Evolutionary conservation across 2,329 filamentous ascomycete species (phyloP), one percentile per base, ranked within the genome.

Genomic region (Beauveria medogensis): DNA sequence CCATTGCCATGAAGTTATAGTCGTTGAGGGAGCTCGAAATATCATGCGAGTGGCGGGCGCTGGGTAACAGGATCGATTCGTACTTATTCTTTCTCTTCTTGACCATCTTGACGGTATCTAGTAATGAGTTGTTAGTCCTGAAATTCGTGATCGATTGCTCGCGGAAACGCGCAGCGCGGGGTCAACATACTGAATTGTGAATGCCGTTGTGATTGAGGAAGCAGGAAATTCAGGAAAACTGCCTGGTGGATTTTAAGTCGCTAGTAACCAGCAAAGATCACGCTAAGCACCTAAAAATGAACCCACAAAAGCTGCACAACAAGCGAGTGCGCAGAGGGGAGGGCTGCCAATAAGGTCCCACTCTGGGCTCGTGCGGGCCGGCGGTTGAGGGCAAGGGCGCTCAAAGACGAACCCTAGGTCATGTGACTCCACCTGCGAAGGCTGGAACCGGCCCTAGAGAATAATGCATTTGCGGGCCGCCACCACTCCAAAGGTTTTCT

Each of bases 1-100:
- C 10, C 7, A 22, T 50, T 18, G n/a, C 12, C 28, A 43, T 12
- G 5, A 24, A 16, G 51, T 34, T 20, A 20, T 26, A 10, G 51
- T n/a, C 50, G 58, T 44, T 28, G 34, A 52, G 22, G 48, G 14
- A 37, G 28, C 46, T 62, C 30, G 48, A 34, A 30, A 12, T 9
- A 53, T 48, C 40, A 55, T 16, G 28, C 20, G 51, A 48, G 46
- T 59, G 20, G 51, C 22, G 24, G n/a, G 46, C 48, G 60, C 56
- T 22, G 58, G 58, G 55, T 30, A 62, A 56, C n/a, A 61, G 59
- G 56, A 40, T 63, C 3, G 59, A 65, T 56, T 74, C 80, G 72
- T 79, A 84, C 82, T 87, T 87, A 78, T 82, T 83, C 78, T 85
- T 84, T 82, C 84, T 84, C 82, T 87, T 87, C 83, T 87, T 87